Conservation (phyloP, 169 alveolate genomes). For the Plasmodium adleri region DNA sequence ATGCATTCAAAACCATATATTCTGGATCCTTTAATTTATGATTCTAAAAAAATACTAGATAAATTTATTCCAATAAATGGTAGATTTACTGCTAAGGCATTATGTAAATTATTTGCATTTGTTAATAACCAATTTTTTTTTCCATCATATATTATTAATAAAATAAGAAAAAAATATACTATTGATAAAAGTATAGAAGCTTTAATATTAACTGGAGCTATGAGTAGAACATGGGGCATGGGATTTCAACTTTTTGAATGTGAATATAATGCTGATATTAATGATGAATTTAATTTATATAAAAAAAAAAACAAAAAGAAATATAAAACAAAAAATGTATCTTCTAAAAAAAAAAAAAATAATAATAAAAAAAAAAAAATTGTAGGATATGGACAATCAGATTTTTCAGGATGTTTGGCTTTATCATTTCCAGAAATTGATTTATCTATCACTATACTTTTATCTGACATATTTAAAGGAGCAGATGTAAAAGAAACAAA, state of each 20-base stretch:
- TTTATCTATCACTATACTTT: slow-evolving; percentile 76
- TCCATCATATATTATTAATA: slow-evolving; percentile 55
- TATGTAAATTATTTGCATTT: slow-evolving; percentile 75
- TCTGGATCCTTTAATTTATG: slow-evolving; percentile 78
- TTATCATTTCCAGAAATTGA: slow-evolving; percentile 79
- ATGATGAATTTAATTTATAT: slow-evolving; percentile 45
- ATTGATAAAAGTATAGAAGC: slow-evolving; percentile 78
- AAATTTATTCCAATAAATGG: slow-evolving; percentile 82
- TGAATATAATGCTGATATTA: slow-evolving; percentile 47
- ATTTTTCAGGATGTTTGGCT: slow-evolving; percentile 77
- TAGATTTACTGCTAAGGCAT: slow-evolving; percentile 77
- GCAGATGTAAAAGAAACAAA: slow-evolving; percentile 45
- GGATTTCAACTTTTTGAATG: slow-evolving; percentile 82
- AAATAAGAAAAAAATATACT: slow-evolving; percentile 47
- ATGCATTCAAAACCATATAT: slow-evolving; percentile 77
- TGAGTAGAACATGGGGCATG: slow-evolving; percentile 80
- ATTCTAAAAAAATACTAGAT: slow-evolving; percentile 78
- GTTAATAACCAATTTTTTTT: slow-evolving; percentile 70
- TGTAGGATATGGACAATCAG: slow-evolving; percentile 82
- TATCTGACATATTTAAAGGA: slow-evolving; percentile 79
- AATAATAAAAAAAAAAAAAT: background rate
- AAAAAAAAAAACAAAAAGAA: slow-evolving; percentile 5
- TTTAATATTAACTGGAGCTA: slow-evolving; percentile 77
- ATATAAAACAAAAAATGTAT: background rate
- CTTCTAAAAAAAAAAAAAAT: background rate